A percentile compares a stretch with the other conserved stretches of the same genome.
These are phyloP conservation scores for Tausonia pullulans DNA, from an alignment of 1,284 basidiomycete genomes.

Conservation along the genomic window DNA sequence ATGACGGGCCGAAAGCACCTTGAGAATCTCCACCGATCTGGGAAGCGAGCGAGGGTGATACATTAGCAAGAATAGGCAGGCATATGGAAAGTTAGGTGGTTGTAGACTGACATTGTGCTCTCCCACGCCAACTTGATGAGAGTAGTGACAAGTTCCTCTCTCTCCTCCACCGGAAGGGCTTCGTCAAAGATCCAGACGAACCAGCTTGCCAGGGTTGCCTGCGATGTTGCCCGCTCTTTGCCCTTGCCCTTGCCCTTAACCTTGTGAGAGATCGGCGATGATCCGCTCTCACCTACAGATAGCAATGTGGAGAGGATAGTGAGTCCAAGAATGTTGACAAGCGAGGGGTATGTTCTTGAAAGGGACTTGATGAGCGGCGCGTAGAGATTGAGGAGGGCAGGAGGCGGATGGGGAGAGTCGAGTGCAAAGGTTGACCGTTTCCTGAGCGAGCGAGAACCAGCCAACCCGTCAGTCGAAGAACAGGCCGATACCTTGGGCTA, in stretches of 20 bases:
- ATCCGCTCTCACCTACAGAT: neutral
- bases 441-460: neutral
- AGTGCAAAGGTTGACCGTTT: slow-evolving; percentile 10
- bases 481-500: neutral
- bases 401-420: neutral
- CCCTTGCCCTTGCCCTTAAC: neutral
- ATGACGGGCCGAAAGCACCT: neutral
- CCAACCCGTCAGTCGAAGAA: neutral
- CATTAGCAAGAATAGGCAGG: too few relatives aligned
- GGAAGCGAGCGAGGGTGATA: too few relatives aligned
- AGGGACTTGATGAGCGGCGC: slow-evolving; percentile 6
- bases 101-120: neutral
- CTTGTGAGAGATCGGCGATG: too few relatives aligned
- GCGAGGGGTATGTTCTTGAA: neutral
- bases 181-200: slow-evolving; percentile 10
- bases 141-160: neutral
- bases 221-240: neutral
- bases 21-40: neutral
- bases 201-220: slow-evolving; percentile 4
- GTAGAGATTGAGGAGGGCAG: slow-evolving; percentile 6
- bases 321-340: neutral
- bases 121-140: slow-evolving; percentile 4
- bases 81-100: neutral
- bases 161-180: slow-evolving; percentile 3
- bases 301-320: neutral